Evolutionary conservation across 495 filamentous ascomycete genomes (phyloP).

Genomic region (Neurospora sp.): DNA sequence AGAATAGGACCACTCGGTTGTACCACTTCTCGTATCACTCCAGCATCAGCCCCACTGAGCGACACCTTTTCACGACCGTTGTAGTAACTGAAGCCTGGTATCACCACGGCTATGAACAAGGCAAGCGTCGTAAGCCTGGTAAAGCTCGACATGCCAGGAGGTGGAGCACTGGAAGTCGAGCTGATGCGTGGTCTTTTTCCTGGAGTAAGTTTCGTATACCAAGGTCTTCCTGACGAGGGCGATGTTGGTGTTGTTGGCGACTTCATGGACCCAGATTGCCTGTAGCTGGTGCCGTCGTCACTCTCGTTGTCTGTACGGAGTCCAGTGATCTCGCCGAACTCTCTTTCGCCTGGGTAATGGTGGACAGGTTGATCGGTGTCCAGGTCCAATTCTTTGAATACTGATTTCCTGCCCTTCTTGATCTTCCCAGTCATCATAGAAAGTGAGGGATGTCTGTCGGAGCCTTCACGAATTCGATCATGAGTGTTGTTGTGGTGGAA

Average conservation of each 20-base stretch:
- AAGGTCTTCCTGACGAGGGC: conserved; percentile 14
- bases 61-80: conserved; percentile 24
- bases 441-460: conserved; percentile 18
- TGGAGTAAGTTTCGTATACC: conserved; percentile 28
- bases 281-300: conserved; percentile 1
- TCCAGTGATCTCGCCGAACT: conserved; percentile 17
- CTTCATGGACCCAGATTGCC: neutral
- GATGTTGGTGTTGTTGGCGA: conserved; percentile 9
- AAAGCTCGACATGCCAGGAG: conserved; percentile 26
- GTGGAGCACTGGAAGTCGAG: conserved; percentile 29
- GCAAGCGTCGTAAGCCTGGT: conserved; percentile 38
- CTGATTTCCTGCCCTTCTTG: conserved; percentile 28
- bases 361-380: conserved; percentile 22
- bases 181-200: conserved; percentile 33
- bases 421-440: conserved; percentile 30
- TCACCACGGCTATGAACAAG: conserved; percentile 42
- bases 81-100: conserved; percentile 37
- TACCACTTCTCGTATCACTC: conserved; percentile 26
- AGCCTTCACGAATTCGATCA: conserved; percentile 36
- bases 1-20: conserved; percentile 18
- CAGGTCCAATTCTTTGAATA: conserved; percentile 39
- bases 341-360: conserved; percentile 11
- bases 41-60: conserved; percentile 35
- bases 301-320: conserved; percentile 3
- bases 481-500: conserved; percentile 36